These are phyloP conservation scores for Paraconiothyrium sp. DNA, from an alignment of 2,329 filamentous ascomycete genomes.

Conservation along the genomic window DNA sequence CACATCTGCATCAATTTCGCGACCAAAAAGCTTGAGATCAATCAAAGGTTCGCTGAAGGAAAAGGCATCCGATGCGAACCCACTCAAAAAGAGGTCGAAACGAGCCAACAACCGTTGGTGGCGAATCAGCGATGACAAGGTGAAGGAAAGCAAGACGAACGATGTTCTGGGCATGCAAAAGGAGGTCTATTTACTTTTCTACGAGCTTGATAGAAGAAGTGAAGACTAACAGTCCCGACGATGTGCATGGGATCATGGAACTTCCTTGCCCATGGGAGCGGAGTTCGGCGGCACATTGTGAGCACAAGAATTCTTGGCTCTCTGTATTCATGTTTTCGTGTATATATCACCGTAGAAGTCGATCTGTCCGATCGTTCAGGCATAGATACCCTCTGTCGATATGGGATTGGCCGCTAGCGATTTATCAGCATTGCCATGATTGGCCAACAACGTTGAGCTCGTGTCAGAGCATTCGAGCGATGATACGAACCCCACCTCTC, in stretches of 20 bases:
- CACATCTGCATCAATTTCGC: conserved; percentile 29
- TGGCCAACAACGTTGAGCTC: conserved; percentile 34
- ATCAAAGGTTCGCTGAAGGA: conserved; percentile 47
- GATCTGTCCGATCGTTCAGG: not conserved
- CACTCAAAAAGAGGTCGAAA: conserved; percentile 63
- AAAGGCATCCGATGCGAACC: conserved; percentile 40
- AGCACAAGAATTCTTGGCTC: not conserved
- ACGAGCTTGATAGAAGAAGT: conserved; percentile 73
- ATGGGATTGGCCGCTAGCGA: conserved; percentile 13
- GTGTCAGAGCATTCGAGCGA: not conserved
- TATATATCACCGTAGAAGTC: conserved; percentile 9
- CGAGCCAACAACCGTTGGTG: conserved; percentile 84
- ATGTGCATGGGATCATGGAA: not conserved
- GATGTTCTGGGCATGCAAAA: conserved; percentile 94
- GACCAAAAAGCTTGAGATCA: conserved; percentile 38
- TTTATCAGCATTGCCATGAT: conserved; percentile 26
- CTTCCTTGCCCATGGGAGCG: not conserved
- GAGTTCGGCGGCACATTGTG: not conserved
- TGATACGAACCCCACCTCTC: conserved; percentile 28
- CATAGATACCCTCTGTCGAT: not conserved
- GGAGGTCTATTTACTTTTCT: conserved; percentile 96
- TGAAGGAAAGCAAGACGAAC: conserved; percentile 90
- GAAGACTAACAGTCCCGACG: not conserved
- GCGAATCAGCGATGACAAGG: conserved; percentile 96
- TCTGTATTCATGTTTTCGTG: not conserved